Conservation (phyloP, 2,329 filamentous ascomycete species). For the Didymella lethalis region DNA sequence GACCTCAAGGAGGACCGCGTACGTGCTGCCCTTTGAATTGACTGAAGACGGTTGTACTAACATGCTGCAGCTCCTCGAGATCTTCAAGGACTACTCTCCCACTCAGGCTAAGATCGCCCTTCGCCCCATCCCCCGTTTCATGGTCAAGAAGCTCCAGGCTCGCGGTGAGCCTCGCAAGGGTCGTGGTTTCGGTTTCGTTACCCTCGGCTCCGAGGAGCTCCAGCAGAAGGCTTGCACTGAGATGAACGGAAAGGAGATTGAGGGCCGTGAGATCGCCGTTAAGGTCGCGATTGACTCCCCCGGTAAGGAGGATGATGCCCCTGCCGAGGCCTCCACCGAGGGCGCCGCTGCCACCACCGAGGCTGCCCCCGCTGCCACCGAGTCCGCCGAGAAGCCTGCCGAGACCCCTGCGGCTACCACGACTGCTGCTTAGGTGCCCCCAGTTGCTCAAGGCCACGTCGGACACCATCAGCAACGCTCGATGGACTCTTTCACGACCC, state of each 20-base stretch:
- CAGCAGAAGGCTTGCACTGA: constrained; percentile 96
- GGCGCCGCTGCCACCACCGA: constrained; percentile 42
- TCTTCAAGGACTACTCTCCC: constrained; percentile 91
- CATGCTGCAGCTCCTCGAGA: constrained; percentile 82
- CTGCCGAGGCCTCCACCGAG: constrained; percentile 58
- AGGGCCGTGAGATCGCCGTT: constrained; percentile 98
- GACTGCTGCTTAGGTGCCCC: constrained; percentile 45
- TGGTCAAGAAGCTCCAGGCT: constrained; percentile 99
- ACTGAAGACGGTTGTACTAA: constrained; percentile 19
- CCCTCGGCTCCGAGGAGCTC: constrained; percentile 89
- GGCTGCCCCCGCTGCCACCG: constrained; percentile 30
- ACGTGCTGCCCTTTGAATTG: constrained; percentile 44
- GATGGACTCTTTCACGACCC: constrained; percentile 16
- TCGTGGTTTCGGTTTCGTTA: constrained; percentile 98
- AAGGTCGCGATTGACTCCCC: constrained; percentile 99
- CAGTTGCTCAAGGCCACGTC: constrained; percentile 33
- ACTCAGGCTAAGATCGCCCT: constrained; percentile 98
- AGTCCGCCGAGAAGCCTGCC: constrained; percentile 26
- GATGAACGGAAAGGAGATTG: constrained; percentile 99
- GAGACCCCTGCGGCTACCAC: constrained; percentile 40
- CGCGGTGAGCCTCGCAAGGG: constrained; percentile 98
- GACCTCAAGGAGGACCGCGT: constrained; percentile 98
- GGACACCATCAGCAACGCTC: constrained; percentile 24
- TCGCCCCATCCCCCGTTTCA: constrained; percentile 97
- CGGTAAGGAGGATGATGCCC: constrained; percentile 91